Evolutionary conservation across 768 basidiomycete genomes (phyloP).

Genomic region (Auricularia sp.): DNA sequence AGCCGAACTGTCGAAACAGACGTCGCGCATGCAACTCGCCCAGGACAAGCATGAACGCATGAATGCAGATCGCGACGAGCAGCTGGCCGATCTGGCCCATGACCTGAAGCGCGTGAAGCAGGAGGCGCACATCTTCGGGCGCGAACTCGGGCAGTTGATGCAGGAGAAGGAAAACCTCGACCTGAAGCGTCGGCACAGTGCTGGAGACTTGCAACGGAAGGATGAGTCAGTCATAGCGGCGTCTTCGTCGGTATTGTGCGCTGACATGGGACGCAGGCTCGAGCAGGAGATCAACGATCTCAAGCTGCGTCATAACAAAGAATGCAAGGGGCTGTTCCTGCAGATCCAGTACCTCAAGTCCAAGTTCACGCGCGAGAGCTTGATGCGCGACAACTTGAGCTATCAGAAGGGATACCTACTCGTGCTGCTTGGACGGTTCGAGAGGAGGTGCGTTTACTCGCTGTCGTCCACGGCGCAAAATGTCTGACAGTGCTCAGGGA

Average conservation of each 20-base stretch:
- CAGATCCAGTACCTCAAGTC: constrained; percentile 90
- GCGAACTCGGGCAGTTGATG: constrained; percentile 59
- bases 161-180: constrained; percentile 57
- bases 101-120: constrained; percentile 66
- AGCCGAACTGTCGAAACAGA: constrained; percentile 49
- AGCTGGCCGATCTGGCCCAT: constrained; percentile 53
- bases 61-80: constrained; percentile 50
- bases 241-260: neutral
- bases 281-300: constrained; percentile 42
- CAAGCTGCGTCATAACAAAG: constrained; percentile 63
- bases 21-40: constrained; percentile 49
- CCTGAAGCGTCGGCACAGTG: neutral
- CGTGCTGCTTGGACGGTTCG: constrained; percentile 52
- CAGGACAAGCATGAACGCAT: constrained; percentile 57
- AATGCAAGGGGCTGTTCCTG: constrained; percentile 83
- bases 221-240: neutral
- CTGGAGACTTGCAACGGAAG: neutral
- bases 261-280: neutral
- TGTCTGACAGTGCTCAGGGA: constrained; percentile 33
- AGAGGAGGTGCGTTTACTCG: constrained; percentile 46
- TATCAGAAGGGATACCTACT: constrained; percentile 88
- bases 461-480: neutral
- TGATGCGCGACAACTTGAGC: constrained; percentile 61
- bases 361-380: constrained; percentile 77
- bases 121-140: constrained; percentile 70